Evolutionary conservation across 2,329 filamentous ascomycete genomes (phyloP).

Genomic region (Emericellopsis atlantica): DNA sequence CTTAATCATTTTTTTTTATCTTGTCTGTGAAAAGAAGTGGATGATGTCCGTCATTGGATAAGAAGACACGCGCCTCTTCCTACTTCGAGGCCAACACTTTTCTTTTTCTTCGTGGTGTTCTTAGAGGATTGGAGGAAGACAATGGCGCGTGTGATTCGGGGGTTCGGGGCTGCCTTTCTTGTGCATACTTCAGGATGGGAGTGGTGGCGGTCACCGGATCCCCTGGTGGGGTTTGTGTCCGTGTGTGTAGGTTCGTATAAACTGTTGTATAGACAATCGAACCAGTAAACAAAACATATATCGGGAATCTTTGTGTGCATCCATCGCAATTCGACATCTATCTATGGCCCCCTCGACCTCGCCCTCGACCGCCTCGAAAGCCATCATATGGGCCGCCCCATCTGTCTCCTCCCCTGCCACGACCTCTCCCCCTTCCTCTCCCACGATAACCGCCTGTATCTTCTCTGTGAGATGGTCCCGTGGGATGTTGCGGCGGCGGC

Average conservation of each 20-base stretch:
- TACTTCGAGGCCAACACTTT: not conserved
- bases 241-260: not conserved
- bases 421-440: conserved; percentile 6
- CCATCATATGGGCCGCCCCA: conserved; percentile 1
- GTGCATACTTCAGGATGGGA: not conserved
- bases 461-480: not conserved
- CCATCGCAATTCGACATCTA: not conserved
- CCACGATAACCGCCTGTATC: conserved; percentile 5
- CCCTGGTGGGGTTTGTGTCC: not conserved
- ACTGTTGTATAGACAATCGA: not conserved
- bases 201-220: not conserved
- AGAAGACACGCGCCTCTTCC: not conserved
- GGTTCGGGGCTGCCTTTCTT: not conserved
- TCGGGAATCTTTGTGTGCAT: not conserved
- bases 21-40: not conserved
- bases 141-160: not conserved
- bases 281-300: not conserved
- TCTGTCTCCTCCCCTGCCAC: conserved; percentile 9
- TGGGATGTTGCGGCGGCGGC: conserved; percentile 11
- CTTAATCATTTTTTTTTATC: not conserved
- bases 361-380: not conserved
- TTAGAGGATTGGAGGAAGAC: not conserved
- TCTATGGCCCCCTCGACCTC: not conserved
- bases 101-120: not conserved
- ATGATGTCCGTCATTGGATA: not conserved